Evolutionary conservation across 352 stramenopile genomes (phyloP).

Genomic region (Phytophthora pisi): DNA sequence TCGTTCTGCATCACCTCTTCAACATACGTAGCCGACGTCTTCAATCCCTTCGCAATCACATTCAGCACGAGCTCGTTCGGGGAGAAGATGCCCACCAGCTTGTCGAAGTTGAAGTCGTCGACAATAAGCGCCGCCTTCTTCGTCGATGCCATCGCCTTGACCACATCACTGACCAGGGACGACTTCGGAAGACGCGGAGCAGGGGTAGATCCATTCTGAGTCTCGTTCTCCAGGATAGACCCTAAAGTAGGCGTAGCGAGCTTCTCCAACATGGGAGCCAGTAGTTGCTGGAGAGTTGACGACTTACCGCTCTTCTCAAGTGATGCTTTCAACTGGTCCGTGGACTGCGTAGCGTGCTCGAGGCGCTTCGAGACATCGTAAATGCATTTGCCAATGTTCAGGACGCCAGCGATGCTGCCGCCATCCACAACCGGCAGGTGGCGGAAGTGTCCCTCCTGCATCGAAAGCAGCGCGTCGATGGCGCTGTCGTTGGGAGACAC

Average conservation of each 20-base stretch:
- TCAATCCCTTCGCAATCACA: conserved; percentile 93
- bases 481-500: conserved; percentile 93
- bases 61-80: conserved; percentile 97
- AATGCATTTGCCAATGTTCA: conserved; percentile 99
- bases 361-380: conserved; percentile 98
- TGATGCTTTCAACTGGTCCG: conserved; percentile 83
- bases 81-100: conserved; percentile 96
- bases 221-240: conserved; percentile 87
- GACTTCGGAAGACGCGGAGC: conserved; percentile 87
- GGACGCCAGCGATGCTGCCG: conserved; percentile 91
- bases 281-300: conserved; percentile 77
- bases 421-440: conserved; percentile 95
- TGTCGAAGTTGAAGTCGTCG: conserved; percentile 83
- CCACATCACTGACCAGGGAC: conserved; percentile 79
- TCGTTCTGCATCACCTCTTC: conserved; percentile 92
- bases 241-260: conserved; percentile 78
- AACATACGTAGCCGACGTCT: conserved; percentile 89
- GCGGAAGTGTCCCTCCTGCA: conserved; percentile 97
- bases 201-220: conserved; percentile 40
- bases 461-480: conserved; percentile 96
- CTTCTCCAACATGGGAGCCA: conserved; percentile 85
- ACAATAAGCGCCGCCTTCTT: conserved; percentile 95
- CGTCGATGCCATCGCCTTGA: conserved; percentile 75
- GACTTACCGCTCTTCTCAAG: conserved; percentile 77
- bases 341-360: conserved; percentile 89